Evolutionary conservation across 805 yeast species (phyloP), one percentile per base, ranked within the genome.

Genomic region (Candida koratica): DNA sequence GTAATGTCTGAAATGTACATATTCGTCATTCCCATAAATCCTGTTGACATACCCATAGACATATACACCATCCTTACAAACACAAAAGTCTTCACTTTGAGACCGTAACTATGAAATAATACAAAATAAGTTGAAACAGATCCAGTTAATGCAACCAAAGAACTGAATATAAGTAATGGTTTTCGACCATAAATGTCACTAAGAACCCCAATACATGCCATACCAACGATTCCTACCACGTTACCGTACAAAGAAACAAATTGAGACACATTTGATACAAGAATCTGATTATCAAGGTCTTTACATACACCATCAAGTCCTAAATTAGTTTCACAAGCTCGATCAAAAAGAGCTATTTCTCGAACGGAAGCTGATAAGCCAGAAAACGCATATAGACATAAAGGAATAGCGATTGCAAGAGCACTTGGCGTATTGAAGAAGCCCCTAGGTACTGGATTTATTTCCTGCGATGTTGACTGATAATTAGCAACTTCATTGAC

Each of bases 271-370:
- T 17, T 31, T 12, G 35, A 25, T 6, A 36, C 39, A 7, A 36
- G n/a, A 3, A 36, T 13, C 27, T 36, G 39, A 25, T 31, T 36
- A 22, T 30, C 39, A n/a, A 25, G n/a, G 5, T 34, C 6, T 20
- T 25, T 28, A 31, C 39, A 36, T 22, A 18, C 19, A 2, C 39
- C 39, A 36, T 36, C 32, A 11, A 22, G 23, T 4, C 22, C 19
- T 20, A 18, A 24, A 12, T 36, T 30, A 19, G 32, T 18, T 12
- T 25, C 35, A 31, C 39, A 36, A 25, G 39, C 39, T 26, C 39
- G 30, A 14, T 30, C 27, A 26, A 36, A 36, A 13, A 16, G 20
- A 3, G 27, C 19, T 10, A 25, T 17, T 20, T 36, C 39, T 22
- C 12, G 25, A n/a, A 25, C 32, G 6, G 39, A 23, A 2, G 4